Evolutionary conservation across 2,329 filamentous ascomycete species (phyloP), one percentile per base, ranked within the genome.

Genomic region (Xylaria hypoxylon): DNA sequence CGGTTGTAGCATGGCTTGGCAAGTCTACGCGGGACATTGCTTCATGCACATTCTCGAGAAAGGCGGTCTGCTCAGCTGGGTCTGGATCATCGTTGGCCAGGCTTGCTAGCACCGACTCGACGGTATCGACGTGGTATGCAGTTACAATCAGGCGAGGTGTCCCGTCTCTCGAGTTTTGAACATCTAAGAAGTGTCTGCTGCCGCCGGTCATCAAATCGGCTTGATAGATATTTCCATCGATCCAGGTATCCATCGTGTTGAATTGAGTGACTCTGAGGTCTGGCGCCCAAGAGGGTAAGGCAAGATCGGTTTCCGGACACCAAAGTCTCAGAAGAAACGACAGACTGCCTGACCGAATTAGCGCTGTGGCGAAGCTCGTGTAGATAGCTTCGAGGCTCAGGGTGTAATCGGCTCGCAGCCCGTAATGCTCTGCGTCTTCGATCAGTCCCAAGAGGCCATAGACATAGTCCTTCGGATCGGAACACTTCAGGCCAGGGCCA

Each of bases 161-260:
- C 11, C 19, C 19, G 8, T 3, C 7, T 47, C 8, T 19, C 10
- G 44, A 26, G 19, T 3, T 22, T 47, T 24, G 5, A 26, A 26
- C 19, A 47, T 47, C 19, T 26, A 22, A 11, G 44, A 22, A 19
- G n/a, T 22, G 44, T 11, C 10, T 26, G 11, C 11, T 13, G 7
- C 19, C n/a, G 19, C 44, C 10, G 4, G 19, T 47, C 11, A 11
- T 8, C 6, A 47, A 26, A 11, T 22, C 44, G 10, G 44, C 44
- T 26, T 47, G 19, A 15, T 22, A 47, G 22, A 22, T 47, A 5
- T 13, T 19, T 11, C 44, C 44, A 11, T 26, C 44, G 22, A 47
- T 26, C 44, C 44, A 47, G 8, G 44, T 22, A 26, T 47, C 44
- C 44, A 26, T 47, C n/a, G 44, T 47, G n/a, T 47, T 47, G 22